Conservation (phyloP, 192 early-diverging fungal genomes). For the Backusella mclennaniae region DNA sequence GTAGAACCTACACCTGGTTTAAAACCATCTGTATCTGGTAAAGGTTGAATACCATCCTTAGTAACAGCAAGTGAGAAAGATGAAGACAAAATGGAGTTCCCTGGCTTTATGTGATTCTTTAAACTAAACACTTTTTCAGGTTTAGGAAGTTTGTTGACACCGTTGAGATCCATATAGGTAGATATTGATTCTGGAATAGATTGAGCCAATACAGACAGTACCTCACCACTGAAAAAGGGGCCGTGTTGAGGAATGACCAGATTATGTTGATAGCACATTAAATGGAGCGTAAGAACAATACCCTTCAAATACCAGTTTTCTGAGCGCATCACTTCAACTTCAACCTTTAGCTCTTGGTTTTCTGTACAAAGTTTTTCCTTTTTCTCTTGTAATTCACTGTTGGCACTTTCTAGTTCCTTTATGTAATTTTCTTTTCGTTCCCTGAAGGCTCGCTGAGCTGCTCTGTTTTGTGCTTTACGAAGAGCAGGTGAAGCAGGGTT, state of each 20-base stretch:
- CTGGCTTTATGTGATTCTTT: conserved; percentile 1
- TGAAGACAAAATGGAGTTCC: neutral
- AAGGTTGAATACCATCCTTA: neutral
- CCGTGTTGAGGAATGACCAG: conserved; percentile 23
- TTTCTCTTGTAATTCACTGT: conserved; percentile 63
- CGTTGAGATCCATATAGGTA: conserved; percentile 24
- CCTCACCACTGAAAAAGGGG: conserved; percentile 24
- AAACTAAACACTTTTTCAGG: conserved; percentile 10
- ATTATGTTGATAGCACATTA: conserved; percentile 25
- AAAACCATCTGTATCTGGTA: neutral
- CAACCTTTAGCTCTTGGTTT: conserved; percentile 30
- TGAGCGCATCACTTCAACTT: conserved; percentile 37
- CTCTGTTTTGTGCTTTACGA: conserved; percentile 79
- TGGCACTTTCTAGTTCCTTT: conserved; percentile 69
- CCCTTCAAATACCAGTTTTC: conserved; percentile 51
- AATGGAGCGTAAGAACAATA: conserved; percentile 44
- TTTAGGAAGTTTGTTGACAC: conserved; percentile 22
- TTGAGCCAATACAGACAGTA: conserved; percentile 20
- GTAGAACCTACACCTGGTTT: neutral
- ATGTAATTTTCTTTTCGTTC: conserved; percentile 82
- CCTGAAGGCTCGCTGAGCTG: conserved; percentile 89
- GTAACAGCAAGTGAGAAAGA: neutral
- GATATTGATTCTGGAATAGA: conserved; percentile 24
- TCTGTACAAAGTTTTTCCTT: conserved; percentile 46
- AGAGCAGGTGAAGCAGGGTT: conserved; percentile 58